These are phyloP conservation scores for Tolypocladium paradoxum DNA, from an alignment of 2,329 filamentous ascomycete genomes.

Conservation along the genomic window DNA sequence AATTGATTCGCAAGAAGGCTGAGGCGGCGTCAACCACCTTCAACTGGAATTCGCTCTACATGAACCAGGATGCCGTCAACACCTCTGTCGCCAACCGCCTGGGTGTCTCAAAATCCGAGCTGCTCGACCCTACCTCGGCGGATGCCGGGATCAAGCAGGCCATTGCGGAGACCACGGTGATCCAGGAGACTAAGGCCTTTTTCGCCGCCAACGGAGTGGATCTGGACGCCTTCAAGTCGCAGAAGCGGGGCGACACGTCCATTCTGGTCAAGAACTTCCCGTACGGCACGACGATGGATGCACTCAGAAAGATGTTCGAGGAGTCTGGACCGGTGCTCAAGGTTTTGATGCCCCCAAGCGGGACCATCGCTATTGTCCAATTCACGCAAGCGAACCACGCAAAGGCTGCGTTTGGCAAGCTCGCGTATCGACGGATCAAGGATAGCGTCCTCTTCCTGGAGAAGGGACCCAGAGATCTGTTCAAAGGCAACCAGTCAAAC, in stretches of 20 bases:
- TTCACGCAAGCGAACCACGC: constrained; percentile 71
- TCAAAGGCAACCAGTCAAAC: constrained; percentile 29
- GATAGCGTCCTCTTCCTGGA: constrained; percentile 88
- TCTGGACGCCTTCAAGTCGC: constrained; percentile 79
- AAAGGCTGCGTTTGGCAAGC: constrained; percentile 68
- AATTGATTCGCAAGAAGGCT: constrained; percentile 74
- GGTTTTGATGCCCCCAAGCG: constrained; percentile 84
- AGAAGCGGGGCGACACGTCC: constrained; percentile 72
- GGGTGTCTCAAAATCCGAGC: constrained; percentile 79
- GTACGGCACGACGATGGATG: constrained; percentile 67
- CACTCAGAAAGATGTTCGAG: constrained; percentile 72
- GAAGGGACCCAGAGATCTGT: constrained; percentile 79
- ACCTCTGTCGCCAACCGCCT: constrained; percentile 77
- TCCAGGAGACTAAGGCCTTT: constrained; percentile 91
- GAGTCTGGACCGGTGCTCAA: constrained; percentile 72
- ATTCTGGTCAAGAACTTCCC: constrained; percentile 95
- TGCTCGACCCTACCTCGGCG: constrained; percentile 90
- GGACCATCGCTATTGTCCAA: constrained; percentile 89
- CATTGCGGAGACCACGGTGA: constrained; percentile 89
- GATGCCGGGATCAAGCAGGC: constrained; percentile 95
- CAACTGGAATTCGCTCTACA: constrained; percentile 99
- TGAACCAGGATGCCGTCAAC: constrained; percentile 94
- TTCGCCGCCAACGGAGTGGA: constrained; percentile 83
- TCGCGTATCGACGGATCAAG: constrained; percentile 85
- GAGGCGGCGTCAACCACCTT: constrained; percentile 71